Base-by-base conservation (phyloP, 23 red algal genomes). In the Gracilariopsis chorda region DNA sequence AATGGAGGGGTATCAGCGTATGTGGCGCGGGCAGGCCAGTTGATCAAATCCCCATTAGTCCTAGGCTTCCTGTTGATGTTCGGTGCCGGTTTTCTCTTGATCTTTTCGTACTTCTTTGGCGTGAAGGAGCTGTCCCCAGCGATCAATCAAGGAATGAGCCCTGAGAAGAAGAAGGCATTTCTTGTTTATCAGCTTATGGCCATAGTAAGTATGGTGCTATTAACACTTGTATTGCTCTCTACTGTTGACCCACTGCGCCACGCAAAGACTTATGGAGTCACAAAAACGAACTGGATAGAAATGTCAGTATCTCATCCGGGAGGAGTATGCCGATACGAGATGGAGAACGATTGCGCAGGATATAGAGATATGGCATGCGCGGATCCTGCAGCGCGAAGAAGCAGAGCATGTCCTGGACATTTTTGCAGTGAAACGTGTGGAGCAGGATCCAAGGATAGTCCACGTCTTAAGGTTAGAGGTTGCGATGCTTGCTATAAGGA, bases 271-370 rank as follows among this genome's bases (percentile, higher is more conserved):
- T 59, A 29, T 58, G 85, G 85, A 78, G 65, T 89, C 33, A 77
- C 85, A 27, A 60, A 64, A 27, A 77, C 68, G 5, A 35, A 8
- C 17, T 89, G 85, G 85, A 25, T 60, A 59, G 85, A 89, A 32
- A 89, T 89, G 70, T 58, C 85, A 29, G 29, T 64, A 13, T 39
- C 36, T 11, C 39, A 89, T 23, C 85, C 85, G 11, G 69, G 8
- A 4, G 78, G 29, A 53, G 49, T 89, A 62, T 89, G 85, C 43
- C 68, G 51, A 24, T 89, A 78, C 60, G 85, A 89, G 44, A 61
- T 89, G 24, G 52, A 58, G 34, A 77, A 89, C 70, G 53, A 62
- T n/a, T 89, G 85, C 44, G 85, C 85, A 33, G 85, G 85, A 29
- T 64, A 47, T 43, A 77, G n/a, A 62, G 69, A 89, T 11, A 59